A percentile compares a stretch with the other conserved stretches of the same genome.
phyloP scores from a whole-genome alignment of 2,329 filamentous ascomycete species.

The Aspergillus sp. region DNA sequence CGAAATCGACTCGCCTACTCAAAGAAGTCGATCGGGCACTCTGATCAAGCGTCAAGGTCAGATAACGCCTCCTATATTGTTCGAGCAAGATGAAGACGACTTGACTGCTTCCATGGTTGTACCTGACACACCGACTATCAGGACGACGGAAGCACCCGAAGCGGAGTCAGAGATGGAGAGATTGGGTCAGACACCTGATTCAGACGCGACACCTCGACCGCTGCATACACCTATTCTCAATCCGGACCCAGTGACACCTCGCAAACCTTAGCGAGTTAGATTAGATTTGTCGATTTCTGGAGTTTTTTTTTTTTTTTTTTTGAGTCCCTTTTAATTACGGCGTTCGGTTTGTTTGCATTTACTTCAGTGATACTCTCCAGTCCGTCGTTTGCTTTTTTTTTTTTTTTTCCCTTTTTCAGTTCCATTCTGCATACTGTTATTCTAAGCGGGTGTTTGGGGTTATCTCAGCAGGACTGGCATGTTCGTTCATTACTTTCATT shows the following conservation, averaged over 20 bases:
- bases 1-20: neutral
- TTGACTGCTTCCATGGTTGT: slow-evolving; percentile 1
- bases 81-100: slow-evolving; percentile 3
- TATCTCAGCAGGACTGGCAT: neutral
- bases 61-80: slow-evolving; percentile 24
- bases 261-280: slow-evolving; percentile 7
- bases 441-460: neutral
- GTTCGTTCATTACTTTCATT: neutral
- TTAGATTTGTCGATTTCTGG: slow-evolving; percentile 1
- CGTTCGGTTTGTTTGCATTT: neutral
- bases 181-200: slow-evolving; percentile 17
- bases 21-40: slow-evolving; percentile 1
- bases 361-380: neutral
- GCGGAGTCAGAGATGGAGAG: slow-evolving; percentile 11
- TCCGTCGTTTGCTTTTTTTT: neutral
- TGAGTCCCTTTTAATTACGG: neutral
- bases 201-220: slow-evolving; percentile 29
- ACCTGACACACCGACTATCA: slow-evolving; percentile 17
- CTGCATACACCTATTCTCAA: slow-evolving; percentile 22
- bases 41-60: slow-evolving; percentile 22
- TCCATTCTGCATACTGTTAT: neutral
- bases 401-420: slow-evolving; percentile 1
- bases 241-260: slow-evolving; percentile 20
- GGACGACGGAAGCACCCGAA: slow-evolving; percentile 8
- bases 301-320: slow-evolving; percentile 1